Conservation (phyloP, 2,329 filamentous ascomycete species). For the Diaporthe vaccinii region DNA sequence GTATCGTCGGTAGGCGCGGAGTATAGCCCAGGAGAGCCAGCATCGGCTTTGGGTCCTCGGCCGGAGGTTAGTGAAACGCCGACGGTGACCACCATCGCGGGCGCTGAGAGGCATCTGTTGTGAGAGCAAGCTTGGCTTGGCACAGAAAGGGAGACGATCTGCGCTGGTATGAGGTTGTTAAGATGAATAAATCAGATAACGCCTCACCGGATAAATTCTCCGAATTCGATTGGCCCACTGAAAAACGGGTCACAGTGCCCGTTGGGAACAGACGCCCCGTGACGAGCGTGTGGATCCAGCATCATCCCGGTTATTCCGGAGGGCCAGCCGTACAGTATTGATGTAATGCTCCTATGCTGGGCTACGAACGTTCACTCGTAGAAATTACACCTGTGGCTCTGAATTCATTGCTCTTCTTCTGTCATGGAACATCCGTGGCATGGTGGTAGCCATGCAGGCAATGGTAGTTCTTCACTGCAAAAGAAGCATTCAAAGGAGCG, state of each 20-base stretch:
- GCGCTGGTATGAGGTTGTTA: constrained; percentile 16
- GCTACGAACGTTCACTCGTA: neutral
- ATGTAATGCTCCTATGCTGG: neutral
- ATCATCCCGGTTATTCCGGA: neutral
- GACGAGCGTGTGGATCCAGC: neutral
- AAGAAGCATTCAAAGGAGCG: neutral
- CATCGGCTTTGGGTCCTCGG: neutral
- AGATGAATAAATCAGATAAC: constrained; percentile 24
- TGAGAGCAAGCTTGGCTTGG: neutral
- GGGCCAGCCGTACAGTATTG: neutral
- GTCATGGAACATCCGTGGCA: neutral
- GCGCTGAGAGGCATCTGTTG: constrained; percentile 5
- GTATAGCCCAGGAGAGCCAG: neutral
- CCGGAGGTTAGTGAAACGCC: neutral
- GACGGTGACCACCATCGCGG: neutral
- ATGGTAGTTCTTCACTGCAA: neutral
- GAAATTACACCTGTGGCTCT: neutral
- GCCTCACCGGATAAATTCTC: neutral
- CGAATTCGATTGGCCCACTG: constrained; percentile 21
- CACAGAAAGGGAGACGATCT: neutral
- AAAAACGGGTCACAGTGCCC: constrained; percentile 18
- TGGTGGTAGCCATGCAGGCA: neutral
- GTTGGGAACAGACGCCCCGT: constrained; percentile 24
- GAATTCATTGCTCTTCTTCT: neutral
- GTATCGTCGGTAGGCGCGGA: neutral